phyloP scores from a whole-genome alignment of 2,329 filamentous ascomycete genomes.

The Penicillium concentricum region DNA sequence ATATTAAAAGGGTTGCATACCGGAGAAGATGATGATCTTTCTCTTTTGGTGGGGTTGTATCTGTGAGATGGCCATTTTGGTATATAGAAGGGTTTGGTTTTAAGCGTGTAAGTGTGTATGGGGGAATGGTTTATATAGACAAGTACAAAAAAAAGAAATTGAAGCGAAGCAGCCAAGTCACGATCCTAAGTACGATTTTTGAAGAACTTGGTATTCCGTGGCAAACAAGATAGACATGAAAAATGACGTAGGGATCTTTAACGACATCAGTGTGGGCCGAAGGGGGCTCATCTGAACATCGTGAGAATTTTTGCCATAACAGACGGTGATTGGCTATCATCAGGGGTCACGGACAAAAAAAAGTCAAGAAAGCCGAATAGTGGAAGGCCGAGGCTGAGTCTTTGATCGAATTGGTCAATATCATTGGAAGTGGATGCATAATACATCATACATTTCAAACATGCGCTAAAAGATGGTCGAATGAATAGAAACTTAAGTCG shows the following conservation, averaged over 20 bases:
- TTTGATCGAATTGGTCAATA: not conserved
- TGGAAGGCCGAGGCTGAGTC: not conserved
- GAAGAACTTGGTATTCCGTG: not conserved
- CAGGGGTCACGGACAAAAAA: not conserved
- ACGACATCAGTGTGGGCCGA: constrained; percentile 9
- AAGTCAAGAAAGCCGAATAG: not conserved
- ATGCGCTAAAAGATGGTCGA: not conserved
- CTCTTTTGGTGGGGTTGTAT: constrained; percentile 29
- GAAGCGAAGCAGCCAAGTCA: not conserved
- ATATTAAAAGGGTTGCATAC: constrained; percentile 25
- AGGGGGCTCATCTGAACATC: not conserved
- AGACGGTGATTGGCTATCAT: not conserved
- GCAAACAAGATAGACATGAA: constrained; percentile 5
- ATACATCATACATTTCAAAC: constrained; percentile 6
- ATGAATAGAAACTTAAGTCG: constrained; percentile 27
- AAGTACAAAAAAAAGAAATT: not conserved
- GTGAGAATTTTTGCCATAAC: not conserved
- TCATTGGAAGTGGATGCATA: constrained; percentile 6
- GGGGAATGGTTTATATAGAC: not conserved
- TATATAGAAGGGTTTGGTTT: not conserved
- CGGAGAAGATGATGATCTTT: constrained; percentile 49
- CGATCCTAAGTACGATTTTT: not conserved
- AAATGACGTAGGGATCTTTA: constrained; percentile 2
- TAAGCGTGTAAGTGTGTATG: not conserved
- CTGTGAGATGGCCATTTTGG: constrained; percentile 9